Evolutionary conservation across 768 basidiomycete genomes (phyloP), one percentile per base, ranked within the genome.

Genomic region (Rhodotorula paludigena): DNA sequence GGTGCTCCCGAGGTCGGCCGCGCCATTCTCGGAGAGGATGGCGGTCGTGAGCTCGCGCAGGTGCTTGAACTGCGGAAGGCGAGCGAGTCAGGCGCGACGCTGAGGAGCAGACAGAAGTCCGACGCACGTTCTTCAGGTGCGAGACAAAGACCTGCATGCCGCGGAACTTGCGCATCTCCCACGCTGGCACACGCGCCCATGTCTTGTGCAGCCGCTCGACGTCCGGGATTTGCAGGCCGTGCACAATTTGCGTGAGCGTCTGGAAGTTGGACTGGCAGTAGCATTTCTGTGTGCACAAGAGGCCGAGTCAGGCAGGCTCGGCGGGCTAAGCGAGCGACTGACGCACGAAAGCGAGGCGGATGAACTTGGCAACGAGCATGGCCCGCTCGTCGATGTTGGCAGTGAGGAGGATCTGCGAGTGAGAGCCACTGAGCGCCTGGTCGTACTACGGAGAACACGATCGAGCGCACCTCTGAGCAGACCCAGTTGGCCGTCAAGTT

Each of bases 301-400:
- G 65, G 56, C 47, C 25, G 67, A 5, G 12, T 48, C 42, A 12
- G 47, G 14, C 8, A 38, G 52, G 45, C 15, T 25, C 21, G 14
- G 12, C 4, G n/a, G 23, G 45, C 1, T 21, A 12, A 53, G 42
- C 7, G 57, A 14, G 3, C n/a, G 47, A 36, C 11, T 41, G 33
- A 80, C 87, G 76, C 72, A 91, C 90, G 82, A 86, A 90, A 45
- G 92, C 92, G 63, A 94, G 80, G 48, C 89, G 85, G 68, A 93
- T 86, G 76, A 94, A 87, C 79, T 91, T 92, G 64, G 80, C 81
- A 56, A 89, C 84, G 28, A 96, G 79, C 54, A 82, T 68, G 42
- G 82, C 82, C 28, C 92, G 83, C 60, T 89, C 85, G 47, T 74
- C 67, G 36, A 70, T 15, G 60, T 78, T 78, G 10, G 86, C 86